These are phyloP conservation scores for Purpureocillium takamizusanense DNA, from an alignment of 2,329 filamentous ascomycete genomes.

Conservation along the genomic window DNA sequence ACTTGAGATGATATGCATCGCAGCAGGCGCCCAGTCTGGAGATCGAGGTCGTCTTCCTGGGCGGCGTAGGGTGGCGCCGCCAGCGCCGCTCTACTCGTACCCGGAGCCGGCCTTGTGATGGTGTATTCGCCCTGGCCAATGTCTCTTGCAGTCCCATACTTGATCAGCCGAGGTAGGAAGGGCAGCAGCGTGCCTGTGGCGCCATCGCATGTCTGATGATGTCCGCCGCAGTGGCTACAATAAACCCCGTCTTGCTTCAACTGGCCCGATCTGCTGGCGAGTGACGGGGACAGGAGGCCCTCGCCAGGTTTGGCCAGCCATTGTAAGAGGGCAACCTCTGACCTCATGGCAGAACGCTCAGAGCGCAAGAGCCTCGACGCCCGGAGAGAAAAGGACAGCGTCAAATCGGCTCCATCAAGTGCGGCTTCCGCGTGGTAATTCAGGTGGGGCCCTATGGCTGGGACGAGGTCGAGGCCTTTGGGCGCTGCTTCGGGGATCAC, in stretches of 20 bases:
- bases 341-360: conserved; percentile 33
- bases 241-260: too few species aligned
- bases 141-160: conserved; percentile 21
- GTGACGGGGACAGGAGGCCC: not conserved
- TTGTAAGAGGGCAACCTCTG: conserved; percentile 34
- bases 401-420: conserved; percentile 25
- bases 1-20: conserved; percentile 32
- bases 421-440: conserved; percentile 33
- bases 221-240: too few species aligned
- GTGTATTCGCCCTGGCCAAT: conserved; percentile 29
- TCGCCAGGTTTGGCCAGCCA: conserved; percentile 26
- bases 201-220: too few species aligned
- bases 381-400: conserved; percentile 33
- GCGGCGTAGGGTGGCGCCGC: conserved; percentile 18
- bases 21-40: conserved; percentile 37
- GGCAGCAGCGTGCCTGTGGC: conserved; percentile 12
- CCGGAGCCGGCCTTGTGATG: conserved; percentile 28
- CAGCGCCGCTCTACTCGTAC: conserved; percentile 27
- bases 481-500: conserved; percentile 14
- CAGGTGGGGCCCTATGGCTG: conserved; percentile 28
- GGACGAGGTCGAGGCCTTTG: conserved; percentile 17
- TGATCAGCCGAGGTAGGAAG: conserved; percentile 31
- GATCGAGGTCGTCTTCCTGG: conserved; percentile 31
- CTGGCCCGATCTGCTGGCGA: not conserved
- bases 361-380: conserved; percentile 35